These are phyloP conservation scores for Fallopia convolvulus DNA, from an alignment of 148 eudicot species.

Conservation along the genomic window DNA sequence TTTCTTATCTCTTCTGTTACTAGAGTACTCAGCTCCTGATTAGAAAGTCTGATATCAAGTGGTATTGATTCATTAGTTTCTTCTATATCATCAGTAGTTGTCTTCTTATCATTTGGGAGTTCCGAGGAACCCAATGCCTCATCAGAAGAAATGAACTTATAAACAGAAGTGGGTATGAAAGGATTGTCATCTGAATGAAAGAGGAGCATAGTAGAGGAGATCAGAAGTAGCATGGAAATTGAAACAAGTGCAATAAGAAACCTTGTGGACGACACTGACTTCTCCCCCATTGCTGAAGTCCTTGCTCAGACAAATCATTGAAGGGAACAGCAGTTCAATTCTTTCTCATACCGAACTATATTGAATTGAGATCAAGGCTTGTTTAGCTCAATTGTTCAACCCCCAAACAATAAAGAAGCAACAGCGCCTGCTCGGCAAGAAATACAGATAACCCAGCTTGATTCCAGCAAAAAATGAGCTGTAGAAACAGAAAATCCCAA, in stretches of 20 bases:
- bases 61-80: background rate
- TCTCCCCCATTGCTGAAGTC: slow-evolving; percentile 37
- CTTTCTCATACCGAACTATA: background rate
- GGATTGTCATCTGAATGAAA: slow-evolving; percentile 40
- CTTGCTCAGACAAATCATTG: slow-evolving; percentile 23
- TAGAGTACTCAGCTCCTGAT: background rate
- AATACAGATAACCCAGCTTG: background rate
- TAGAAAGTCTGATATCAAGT: background rate
- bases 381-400: background rate
- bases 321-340: background rate
- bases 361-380: background rate
- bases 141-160: slow-evolving; percentile 32
- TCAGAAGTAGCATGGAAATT: slow-evolving; percentile 38
- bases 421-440: background rate
- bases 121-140: slow-evolving; percentile 18
- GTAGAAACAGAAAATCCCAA: background rate
- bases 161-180: slow-evolving; percentile 35
- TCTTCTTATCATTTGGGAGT: slow-evolving; percentile 3
- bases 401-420: background rate
- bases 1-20: background rate
- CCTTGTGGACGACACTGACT: slow-evolving; percentile 42
- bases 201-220: slow-evolving; percentile 52
- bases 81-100: background rate
- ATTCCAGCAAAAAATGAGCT: background rate
- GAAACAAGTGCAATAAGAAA: slow-evolving; percentile 38